phyloP scores from a whole-genome alignment of 179 eudicot genomes.

The Gypsophila paniculata region DNA sequence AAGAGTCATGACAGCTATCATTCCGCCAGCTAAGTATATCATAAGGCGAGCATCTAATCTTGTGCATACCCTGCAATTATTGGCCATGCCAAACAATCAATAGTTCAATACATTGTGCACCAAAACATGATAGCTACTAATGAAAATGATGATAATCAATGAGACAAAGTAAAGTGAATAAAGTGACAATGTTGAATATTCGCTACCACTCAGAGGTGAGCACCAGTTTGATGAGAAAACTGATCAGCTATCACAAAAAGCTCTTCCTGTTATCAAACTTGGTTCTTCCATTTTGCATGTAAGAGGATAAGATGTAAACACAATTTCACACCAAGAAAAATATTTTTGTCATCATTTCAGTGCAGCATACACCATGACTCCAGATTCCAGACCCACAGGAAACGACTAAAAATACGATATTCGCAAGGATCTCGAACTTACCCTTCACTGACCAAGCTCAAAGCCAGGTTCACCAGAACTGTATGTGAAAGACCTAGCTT shows the following conservation, averaged over 20 bases:
- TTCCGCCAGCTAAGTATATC: slow-evolving; percentile 97
- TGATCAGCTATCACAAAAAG: background rate
- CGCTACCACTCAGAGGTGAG: slow-evolving; percentile 9
- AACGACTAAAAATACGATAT: background rate
- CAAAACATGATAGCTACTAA: slow-evolving; percentile 32
- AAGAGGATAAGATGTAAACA: slow-evolving; percentile 10
- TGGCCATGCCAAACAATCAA: slow-evolving; percentile 87
- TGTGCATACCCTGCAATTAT: slow-evolving; percentile 95
- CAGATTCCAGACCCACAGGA: slow-evolving; percentile 14
- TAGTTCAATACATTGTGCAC: slow-evolving; percentile 33
- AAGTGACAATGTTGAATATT: slow-evolving; percentile 2
- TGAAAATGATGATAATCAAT: slow-evolving; percentile 16
- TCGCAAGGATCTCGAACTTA: slow-evolving; percentile 40
- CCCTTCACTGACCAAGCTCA: slow-evolving; percentile 93
- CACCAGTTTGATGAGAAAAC: slow-evolving; percentile 3
- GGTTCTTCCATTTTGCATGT: slow-evolving; percentile 18
- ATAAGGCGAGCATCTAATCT: slow-evolving; percentile 83
- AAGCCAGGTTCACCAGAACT: slow-evolving; percentile 67
- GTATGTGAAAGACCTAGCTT: slow-evolving; percentile 86
- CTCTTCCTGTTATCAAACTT: slow-evolving; percentile 11
- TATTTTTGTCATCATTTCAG: slow-evolving; percentile 6
- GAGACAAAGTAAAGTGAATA: slow-evolving; percentile 8
- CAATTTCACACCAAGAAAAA: slow-evolving; percentile 10
- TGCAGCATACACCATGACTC: slow-evolving; percentile 11
- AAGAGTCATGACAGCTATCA: slow-evolving; percentile 70